Conservation (phyloP, 2,329 filamentous ascomycete species). For the Botrytis sinoallii region DNA sequence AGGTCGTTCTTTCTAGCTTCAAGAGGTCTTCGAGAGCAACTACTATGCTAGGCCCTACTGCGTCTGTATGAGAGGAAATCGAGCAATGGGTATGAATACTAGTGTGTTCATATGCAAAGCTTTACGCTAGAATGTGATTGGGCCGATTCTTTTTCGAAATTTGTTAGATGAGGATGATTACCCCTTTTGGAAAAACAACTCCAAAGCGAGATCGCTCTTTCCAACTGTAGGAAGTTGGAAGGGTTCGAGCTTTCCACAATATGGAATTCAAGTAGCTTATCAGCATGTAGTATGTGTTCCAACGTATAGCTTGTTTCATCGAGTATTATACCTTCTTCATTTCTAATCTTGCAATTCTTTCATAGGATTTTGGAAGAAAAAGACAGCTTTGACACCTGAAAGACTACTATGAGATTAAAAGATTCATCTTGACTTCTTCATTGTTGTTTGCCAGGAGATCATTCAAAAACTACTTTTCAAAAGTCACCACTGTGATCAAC, state of each 20-base stretch:
- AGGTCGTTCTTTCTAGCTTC: not conserved
- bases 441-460: not conserved
- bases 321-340: not conserved
- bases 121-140: not conserved
- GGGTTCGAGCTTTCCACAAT: not conserved
- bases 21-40: not conserved
- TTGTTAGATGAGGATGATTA: not conserved
- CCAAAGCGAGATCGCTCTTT: slow-evolving; percentile 3
- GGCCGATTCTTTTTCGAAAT: not conserved
- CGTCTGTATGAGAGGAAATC: not conserved
- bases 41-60: not conserved
- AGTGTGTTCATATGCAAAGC: not conserved
- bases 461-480: not conserved
- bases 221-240: not conserved
- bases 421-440: not conserved
- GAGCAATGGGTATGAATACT: not conserved
- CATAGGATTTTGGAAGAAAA: not conserved
- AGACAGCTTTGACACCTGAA: not conserved
- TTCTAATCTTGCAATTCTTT: not conserved
- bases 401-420: not conserved
- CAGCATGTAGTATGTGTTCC: not conserved
- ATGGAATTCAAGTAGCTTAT: not conserved
- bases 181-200: slow-evolving; percentile 6
- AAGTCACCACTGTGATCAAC: not conserved
- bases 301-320: not conserved